These are phyloP conservation scores for Asterella californica DNA, from an alignment of 225 moss, liverwort and hornwort genomes.

Conservation along the genomic window DNA sequence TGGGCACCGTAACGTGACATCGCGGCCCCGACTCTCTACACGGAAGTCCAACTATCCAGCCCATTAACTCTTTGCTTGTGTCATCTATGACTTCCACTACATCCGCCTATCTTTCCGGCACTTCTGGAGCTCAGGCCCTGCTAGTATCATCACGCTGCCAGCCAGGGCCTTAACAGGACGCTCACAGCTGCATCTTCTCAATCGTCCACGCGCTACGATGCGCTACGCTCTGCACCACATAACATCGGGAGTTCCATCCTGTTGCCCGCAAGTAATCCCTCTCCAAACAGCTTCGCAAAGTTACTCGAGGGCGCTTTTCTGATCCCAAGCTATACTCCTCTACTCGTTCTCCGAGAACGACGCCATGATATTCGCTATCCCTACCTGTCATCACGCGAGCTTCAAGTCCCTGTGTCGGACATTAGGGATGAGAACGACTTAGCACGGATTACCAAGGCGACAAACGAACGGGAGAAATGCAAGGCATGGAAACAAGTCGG, in stretches of 20 bases:
- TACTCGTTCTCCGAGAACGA: neutral
- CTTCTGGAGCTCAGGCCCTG: no score
- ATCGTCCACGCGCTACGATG: no score
- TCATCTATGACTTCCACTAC: neutral
- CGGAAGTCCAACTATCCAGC: neutral
- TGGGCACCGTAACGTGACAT: slow-evolving; percentile 29
- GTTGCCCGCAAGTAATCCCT: neutral
- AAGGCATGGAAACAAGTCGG: neutral
- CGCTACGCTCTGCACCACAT: no score
- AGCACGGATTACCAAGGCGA: neutral
- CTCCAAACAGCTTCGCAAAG: neutral
- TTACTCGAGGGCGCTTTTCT: neutral
- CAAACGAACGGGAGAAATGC: neutral
- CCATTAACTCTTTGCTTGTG: neutral
- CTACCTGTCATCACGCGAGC: neutral
- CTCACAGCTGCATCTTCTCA: no score
- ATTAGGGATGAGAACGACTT: neutral
- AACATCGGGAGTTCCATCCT: neutral
- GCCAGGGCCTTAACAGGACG: no score
- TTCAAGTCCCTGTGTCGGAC: neutral
- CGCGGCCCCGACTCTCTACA: slow-evolving; percentile 16
- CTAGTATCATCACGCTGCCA: no score
- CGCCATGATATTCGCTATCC: neutral
- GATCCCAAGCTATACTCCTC: neutral
- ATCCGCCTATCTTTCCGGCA: neutral